phyloP scores from a whole-genome alignment of 495 filamentous ascomycete species.

The Tuber brumale region DNA sequence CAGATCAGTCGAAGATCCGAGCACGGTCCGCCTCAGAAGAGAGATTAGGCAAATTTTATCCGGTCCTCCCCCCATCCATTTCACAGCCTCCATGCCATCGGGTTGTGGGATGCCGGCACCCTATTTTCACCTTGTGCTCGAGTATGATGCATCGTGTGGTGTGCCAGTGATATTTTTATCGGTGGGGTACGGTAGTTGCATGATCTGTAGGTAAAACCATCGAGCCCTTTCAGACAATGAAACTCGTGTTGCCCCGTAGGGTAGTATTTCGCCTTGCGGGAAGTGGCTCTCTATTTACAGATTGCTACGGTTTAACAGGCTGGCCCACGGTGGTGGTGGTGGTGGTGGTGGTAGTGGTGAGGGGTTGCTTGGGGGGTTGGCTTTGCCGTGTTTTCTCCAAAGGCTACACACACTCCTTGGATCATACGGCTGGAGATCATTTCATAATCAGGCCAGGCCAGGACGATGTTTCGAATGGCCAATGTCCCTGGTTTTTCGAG shows the following conservation, averaged over 20 bases:
- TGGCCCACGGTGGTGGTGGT: not conserved
- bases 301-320: not conserved
- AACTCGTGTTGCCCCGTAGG: not conserved
- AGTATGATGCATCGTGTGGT: not conserved
- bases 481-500: not conserved
- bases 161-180: not conserved
- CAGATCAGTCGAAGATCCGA: not conserved
- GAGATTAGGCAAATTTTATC: not conserved
- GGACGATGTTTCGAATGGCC: not conserved
- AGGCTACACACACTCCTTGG: not conserved
- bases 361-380: no score
- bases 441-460: not conserved
- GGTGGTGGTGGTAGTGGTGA: not conserved
- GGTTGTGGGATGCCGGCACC: not conserved
- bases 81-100: not conserved
- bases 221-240: not conserved
- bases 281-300: not conserved
- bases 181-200: not conserved
- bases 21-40: not conserved
- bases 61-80: no score
- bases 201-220: not conserved
- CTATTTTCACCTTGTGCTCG: not conserved
- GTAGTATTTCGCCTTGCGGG: not conserved
- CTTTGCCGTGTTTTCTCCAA: not conserved
- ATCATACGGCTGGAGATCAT: not conserved